Evolutionary conservation across 805 yeast species (phyloP).

Genomic region (Brettanomyces anomalus): DNA sequence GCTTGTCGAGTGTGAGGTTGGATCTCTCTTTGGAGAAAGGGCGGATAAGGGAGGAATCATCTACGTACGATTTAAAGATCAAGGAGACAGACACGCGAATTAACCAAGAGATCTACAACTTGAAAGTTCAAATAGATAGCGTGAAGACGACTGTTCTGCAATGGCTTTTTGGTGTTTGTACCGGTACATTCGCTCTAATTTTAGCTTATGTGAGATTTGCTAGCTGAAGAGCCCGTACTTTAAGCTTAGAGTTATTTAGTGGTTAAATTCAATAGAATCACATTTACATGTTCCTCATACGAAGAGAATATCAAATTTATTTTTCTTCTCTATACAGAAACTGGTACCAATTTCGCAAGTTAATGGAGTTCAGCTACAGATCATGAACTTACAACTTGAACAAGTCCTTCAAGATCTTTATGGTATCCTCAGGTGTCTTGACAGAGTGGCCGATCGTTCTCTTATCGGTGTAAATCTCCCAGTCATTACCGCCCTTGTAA

Average conservation of each 20-base stretch:
- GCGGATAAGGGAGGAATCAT: constrained; percentile 86
- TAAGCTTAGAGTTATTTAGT: too few species aligned
- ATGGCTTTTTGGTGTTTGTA: constrained; percentile 97
- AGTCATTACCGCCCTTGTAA: constrained; percentile 96
- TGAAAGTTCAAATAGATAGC: constrained; percentile 90
- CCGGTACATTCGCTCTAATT: constrained; percentile 94
- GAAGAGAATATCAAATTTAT: background rate
- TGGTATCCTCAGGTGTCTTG: constrained; percentile 81
- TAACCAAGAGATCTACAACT: constrained; percentile 90
- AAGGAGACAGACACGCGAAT: constrained; percentile 93
- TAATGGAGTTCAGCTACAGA: too few species aligned
- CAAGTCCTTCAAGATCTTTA: constrained; percentile 71
- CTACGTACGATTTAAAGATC: constrained; percentile 85
- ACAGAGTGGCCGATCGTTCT: constrained; percentile 98
- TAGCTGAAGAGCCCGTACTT: constrained; percentile 18
- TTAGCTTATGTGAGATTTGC: constrained; percentile 79
- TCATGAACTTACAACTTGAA: constrained; percentile 41
- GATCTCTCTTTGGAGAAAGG: constrained; percentile 94
- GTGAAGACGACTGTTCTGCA: constrained; percentile 96
- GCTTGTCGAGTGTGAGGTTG: constrained; percentile 81
- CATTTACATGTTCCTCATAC: background rate
- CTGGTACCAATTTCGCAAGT: too few species aligned
- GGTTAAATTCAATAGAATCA: too few species aligned
- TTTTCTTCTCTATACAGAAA: too few species aligned
- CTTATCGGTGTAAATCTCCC: constrained; percentile 84